Evolutionary conservation across 345 rosid genomes (phyloP), one percentile per base, ranked within the genome.

Genomic region (Fremontodendron californicum): DNA sequence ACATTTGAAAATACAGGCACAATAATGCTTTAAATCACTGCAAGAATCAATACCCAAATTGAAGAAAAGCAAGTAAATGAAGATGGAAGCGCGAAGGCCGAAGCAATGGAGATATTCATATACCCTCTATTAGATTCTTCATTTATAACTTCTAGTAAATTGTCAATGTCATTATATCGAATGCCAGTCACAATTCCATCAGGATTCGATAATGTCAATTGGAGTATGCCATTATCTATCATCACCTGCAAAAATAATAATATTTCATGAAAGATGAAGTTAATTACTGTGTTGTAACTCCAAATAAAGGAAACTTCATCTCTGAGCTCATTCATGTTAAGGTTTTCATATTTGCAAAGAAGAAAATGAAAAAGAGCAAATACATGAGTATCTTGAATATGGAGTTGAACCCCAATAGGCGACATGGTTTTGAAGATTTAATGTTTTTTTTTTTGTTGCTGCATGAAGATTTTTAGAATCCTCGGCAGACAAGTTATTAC

Each of bases 111-210:
- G 13, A 52, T 19, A 52, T 52, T 52, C 37, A n/a, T 10, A 40
- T 89, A 93, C 98, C 98, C 98, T 85, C 98, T 89, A 73, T 91
- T 88, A 31, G 85, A 64, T 85, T 92, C 98, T 12, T 87, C 92
- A 65, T 92, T 94, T 19, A 80, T 87, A 83, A 90, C 89, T 88
- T 94, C 98, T 18, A 94, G 97, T 84, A 94, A 81, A 83, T 94
- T 94, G 82, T 91, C 96, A 2, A 94, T 85, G 83, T 85, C 91
- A 77, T 84, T 84, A 33, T 84, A 94, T 48, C 74, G 87, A 19
- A 94, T 87, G 37, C 96, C 90, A 0, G 94, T 90, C 52, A 94
- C 92, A 11, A 91, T 89, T 72, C 97, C 97, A 3, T 75, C 93
- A 2, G 98, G 98, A 57, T 90, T 91, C 0, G 96, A 92, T 37